Conservation (phyloP, 768 basidiomycete genomes). For the Suillus clintonianus region DNA sequence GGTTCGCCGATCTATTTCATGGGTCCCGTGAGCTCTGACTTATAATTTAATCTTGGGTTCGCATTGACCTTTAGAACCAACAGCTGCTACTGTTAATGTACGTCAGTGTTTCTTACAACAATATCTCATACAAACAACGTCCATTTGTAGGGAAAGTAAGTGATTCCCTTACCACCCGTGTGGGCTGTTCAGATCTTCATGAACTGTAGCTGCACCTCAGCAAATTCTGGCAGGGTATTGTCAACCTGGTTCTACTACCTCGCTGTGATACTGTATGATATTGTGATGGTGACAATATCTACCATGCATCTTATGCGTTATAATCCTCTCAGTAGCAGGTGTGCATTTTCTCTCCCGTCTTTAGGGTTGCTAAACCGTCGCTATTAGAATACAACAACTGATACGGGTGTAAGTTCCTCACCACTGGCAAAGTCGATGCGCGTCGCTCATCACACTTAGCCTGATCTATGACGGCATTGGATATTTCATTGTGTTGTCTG, state of each 20-base stretch:
- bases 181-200: background rate
- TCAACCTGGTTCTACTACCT: conserved; percentile 60
- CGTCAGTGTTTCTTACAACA: conserved; percentile 10
- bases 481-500: conserved; percentile 59
- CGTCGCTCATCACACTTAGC: conserved; percentile 32
- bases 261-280: conserved; percentile 58
- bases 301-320: conserved; percentile 52
- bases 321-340: conserved; percentile 33
- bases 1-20: conserved; percentile 54
- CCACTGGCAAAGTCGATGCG: conserved; percentile 8
- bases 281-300: conserved; percentile 50
- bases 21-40: conserved; percentile 46
- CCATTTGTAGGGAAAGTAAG: conserved; percentile 38
- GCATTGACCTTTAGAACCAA: conserved; percentile 8
- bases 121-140: conserved; percentile 2
- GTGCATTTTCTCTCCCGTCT: conserved; percentile 1
- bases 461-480: conserved; percentile 70
- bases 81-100: conserved; percentile 23
- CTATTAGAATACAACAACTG: conserved; percentile 24
- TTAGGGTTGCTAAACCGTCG: conserved; percentile 8
- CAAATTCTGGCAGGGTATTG: conserved; percentile 34
- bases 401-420: conserved; percentile 27
- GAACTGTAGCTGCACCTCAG: conserved; percentile 49
- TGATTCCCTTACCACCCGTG: background rate
- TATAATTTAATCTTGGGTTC: conserved; percentile 5